Evolutionary conservation across 148 eudicot genomes (phyloP).

Genomic region (Polygonum aviculare): DNA sequence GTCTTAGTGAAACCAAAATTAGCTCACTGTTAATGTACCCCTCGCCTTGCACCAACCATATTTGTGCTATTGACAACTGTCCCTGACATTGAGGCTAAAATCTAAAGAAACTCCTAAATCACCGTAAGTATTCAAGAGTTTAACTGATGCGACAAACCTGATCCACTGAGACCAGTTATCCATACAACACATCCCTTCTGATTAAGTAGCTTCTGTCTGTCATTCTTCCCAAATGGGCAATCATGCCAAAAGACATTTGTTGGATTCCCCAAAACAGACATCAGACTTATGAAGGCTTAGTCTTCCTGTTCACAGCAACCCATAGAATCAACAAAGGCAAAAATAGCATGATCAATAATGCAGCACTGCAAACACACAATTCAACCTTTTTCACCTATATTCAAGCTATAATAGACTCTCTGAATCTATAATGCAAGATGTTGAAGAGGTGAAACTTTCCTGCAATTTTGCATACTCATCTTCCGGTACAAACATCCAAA

Average conservation of each 20-base stretch:
- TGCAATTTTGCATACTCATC: neutral
- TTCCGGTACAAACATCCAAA: neutral
- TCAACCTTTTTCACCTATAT: neutral
- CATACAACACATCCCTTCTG: slow-evolving; percentile 88
- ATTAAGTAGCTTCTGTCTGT: slow-evolving; percentile 71
- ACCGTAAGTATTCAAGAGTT: neutral
- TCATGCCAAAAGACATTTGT: slow-evolving; percentile 92
- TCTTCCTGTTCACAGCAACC: slow-evolving; percentile 7
- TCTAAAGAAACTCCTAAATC: neutral
- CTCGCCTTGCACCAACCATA: neutral
- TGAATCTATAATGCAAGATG: neutral
- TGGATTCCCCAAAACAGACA: slow-evolving; percentile 67
- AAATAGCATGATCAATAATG: neutral
- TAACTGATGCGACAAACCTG: slow-evolving; percentile 33
- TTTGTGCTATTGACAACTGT: neutral
- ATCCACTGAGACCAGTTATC: slow-evolving; percentile 96
- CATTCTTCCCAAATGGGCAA: slow-evolving; percentile 55
- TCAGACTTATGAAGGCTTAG: slow-evolving; percentile 16
- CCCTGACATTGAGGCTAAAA: neutral
- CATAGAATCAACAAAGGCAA: neutral
- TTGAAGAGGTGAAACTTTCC: neutral
- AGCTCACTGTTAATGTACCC: neutral
- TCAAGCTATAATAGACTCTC: neutral
- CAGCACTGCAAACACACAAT: neutral
- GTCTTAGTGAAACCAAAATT: neutral